Percentiles rank a stretch among this genome's conserved stretches.
phyloP scores from a whole-genome alignment of 495 filamentous ascomycete genomes.

The Aeminium ludgeri region DNA sequence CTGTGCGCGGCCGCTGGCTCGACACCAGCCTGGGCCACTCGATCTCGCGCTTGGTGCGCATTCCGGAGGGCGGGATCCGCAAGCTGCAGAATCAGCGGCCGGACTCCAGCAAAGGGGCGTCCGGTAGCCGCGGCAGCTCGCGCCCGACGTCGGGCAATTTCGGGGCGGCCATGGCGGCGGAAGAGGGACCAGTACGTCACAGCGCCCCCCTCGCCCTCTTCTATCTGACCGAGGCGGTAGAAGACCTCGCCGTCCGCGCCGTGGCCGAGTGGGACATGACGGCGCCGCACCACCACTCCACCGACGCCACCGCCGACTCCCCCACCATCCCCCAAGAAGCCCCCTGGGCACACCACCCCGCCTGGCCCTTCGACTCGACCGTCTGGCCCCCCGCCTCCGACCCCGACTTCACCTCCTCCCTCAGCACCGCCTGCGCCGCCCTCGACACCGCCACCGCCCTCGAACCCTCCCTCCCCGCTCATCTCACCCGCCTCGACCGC shows the following conservation, averaged over 20 bases:
- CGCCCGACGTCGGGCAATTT: too few species aligned
- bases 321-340: slow-evolving; percentile 10
- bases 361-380: slow-evolving; percentile 60
- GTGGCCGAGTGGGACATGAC: slow-evolving; percentile 76
- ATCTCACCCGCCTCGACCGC: slow-evolving; percentile 41
- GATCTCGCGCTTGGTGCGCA: slow-evolving; percentile 63
- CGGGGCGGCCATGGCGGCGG: slow-evolving; percentile 8
- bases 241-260: slow-evolving; percentile 52
- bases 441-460: slow-evolving; percentile 50
- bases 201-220: slow-evolving; percentile 76
- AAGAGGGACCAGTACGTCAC: slow-evolving; percentile 31
- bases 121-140: too few species aligned
- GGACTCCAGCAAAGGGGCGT: slow-evolving; percentile 24
- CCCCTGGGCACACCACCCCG: slow-evolving; percentile 42
- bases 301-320: background rate
- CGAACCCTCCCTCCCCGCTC: slow-evolving; percentile 38
- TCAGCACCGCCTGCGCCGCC: slow-evolving; percentile 39
- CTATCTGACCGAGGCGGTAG: slow-evolving; percentile 68
- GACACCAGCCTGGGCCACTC: slow-evolving; percentile 71
- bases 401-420: slow-evolving; percentile 13
- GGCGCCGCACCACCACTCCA: slow-evolving; percentile 22
- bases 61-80: slow-evolving; percentile 60
- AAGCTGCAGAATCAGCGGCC: slow-evolving; percentile 33
- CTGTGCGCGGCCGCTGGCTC: slow-evolving; percentile 58
- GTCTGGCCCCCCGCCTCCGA: slow-evolving; percentile 28